Conservation (phyloP, 1,139 yeast species). For the Pichia sp. region DNA sequence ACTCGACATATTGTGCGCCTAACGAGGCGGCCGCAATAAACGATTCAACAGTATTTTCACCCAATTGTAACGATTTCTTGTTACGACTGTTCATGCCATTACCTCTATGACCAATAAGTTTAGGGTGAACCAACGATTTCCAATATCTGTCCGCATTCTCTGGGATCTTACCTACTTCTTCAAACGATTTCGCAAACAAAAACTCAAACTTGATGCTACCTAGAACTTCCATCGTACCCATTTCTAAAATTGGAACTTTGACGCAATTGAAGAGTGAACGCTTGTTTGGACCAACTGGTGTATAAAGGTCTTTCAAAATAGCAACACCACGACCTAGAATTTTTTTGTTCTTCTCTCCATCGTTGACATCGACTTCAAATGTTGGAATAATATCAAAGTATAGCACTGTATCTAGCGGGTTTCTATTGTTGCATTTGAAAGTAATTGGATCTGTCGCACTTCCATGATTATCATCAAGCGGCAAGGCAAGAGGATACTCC, state of each 20-base stretch:
- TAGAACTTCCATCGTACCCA: conserved; percentile 64
- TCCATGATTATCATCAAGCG: conserved; percentile 75
- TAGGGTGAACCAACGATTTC: conserved; percentile 83
- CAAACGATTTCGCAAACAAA: conserved; percentile 66
- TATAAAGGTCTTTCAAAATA: conserved; percentile 55
- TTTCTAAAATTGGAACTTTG: conserved; percentile 75
- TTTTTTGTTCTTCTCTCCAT: conserved; percentile 33
- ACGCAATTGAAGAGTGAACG: conserved; percentile 64
- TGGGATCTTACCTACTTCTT: conserved; percentile 65
- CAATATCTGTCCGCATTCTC: conserved; percentile 81
- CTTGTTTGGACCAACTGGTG: conserved; percentile 67
- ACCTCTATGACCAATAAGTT: conserved; percentile 97
- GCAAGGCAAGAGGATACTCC: conserved; percentile 73
- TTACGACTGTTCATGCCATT: conserved; percentile 76
- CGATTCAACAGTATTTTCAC: conserved; percentile 93
- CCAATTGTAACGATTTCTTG: conserved; percentile 79
- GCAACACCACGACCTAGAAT: conserved; percentile 87
- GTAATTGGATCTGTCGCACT: conserved; percentile 78
- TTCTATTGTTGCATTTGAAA: conserved; percentile 56
- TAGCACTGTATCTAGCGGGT: conserved; percentile 54
- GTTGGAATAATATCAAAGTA: conserved; percentile 93
- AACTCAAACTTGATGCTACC: conserved; percentile 78
- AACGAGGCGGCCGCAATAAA: conserved; percentile 95
- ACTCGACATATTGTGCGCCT: conserved; percentile 91
- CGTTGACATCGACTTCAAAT: conserved; percentile 57